Base-by-base conservation (phyloP, 441 rosid genomes). In the Macaranga tanarius region DNA sequence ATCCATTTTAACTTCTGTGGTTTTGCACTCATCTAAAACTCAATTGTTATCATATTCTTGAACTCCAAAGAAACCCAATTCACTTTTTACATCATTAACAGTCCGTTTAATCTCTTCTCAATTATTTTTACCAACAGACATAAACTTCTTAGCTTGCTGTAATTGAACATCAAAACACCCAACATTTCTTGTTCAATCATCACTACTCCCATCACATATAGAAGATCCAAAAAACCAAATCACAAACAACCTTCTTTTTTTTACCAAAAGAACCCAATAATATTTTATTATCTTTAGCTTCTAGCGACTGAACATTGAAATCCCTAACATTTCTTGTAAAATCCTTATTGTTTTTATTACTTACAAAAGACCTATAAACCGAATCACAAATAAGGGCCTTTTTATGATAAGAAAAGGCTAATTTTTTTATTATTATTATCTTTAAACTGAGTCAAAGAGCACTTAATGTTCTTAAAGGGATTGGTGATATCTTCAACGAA, bases 161-260 rank as follows among this genome's bases (percentile, higher is more conserved):
- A 75, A 50, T 56, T 73, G 51, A 69, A 48, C 70, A 4, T 75
- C 79, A 9, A 42, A 72, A 70, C 2, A 50, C n/a, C 60, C 79
- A 54, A 69, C 47, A 65, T 62, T 81, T 72, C 62, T 69, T 8
- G n/a, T 64, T 66, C 26, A 55, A 79, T 63, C 42, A 67, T 64
- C 63, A 40, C 6, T 16, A 9, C 17, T 62, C 59, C 45, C 42
- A 6, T 42, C 40, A 15, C 34, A 6, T 45, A 9, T 64, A 15
- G 52, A 28, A 65, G 71, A 67, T 52, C 60, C 77, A 71, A 84
- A 76, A 69, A 23, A 23, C 78, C 23, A 69, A 59, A 61, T 72
- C 81, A 38, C 75, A 59, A 47, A 26, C 48, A 50, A 75, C 38
- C 40, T 19, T 75, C 25, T 83, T 79, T 56, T 68, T 72, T 71